Evolutionary conservation across 1,284 basidiomycete species (phyloP).

Genomic region (Wallemia mellicola): DNA sequence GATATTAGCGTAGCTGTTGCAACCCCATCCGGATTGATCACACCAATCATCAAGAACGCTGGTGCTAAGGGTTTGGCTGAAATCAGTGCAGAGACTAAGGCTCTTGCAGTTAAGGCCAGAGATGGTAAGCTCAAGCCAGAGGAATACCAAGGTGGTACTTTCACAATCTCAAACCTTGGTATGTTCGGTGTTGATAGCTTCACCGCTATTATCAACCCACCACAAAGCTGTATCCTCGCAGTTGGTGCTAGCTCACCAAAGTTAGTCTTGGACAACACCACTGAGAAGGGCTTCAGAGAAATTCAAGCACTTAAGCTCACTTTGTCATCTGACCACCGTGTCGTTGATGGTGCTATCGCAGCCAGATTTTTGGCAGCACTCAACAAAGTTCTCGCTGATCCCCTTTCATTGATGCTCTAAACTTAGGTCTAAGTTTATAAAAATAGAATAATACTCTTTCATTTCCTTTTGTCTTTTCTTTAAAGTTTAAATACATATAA

Average conservation of each 20-base stretch:
- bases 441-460: background rate
- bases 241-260: slow-evolving; percentile 65
- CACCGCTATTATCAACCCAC: slow-evolving; percentile 97
- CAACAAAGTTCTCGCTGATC: background rate
- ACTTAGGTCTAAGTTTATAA: background rate
- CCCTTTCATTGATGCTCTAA: background rate
- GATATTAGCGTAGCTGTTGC: slow-evolving; percentile 95
- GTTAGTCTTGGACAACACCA: slow-evolving; percentile 59
- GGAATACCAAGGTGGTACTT: slow-evolving; percentile 96
- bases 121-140: slow-evolving; percentile 84
- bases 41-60: slow-evolving; percentile 83
- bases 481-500: background rate
- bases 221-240: slow-evolving; percentile 91
- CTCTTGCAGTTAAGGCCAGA: slow-evolving; percentile 73
- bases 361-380: background rate
- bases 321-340: slow-evolving; percentile 72
- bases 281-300: slow-evolving; percentile 76
- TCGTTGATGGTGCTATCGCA: slow-evolving; percentile 13
- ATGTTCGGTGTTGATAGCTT: slow-evolving; percentile 92
- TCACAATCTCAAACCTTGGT: slow-evolving; percentile 97
- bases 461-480: background rate
- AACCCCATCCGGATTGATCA: slow-evolving; percentile 84
- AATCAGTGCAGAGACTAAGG: slow-evolving; percentile 75
- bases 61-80: slow-evolving; percentile 69
- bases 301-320: slow-evolving; percentile 86